phyloP scores from a whole-genome alignment of 208 protist genomes.

The Angomonas deanei region DNA sequence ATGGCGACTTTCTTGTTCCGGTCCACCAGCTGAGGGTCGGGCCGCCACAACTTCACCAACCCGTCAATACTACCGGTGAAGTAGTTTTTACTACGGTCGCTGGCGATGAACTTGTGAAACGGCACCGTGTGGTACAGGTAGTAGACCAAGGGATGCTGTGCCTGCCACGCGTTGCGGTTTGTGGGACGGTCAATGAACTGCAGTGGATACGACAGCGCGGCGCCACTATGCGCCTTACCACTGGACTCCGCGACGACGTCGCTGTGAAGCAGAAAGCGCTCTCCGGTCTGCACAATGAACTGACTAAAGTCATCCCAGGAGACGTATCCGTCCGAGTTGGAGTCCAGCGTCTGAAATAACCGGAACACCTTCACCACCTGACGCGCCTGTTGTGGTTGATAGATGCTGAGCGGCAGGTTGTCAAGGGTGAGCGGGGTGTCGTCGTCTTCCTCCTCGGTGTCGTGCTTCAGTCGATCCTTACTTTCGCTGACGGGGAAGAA shows the following conservation, averaged over 20 bases:
- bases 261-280: slow-evolving; percentile 2
- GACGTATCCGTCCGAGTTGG: slow-evolving; percentile 46
- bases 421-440: background rate
- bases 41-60: slow-evolving; percentile 80
- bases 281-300: slow-evolving; percentile 35
- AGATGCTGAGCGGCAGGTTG: background rate
- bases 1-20: slow-evolving; percentile 34
- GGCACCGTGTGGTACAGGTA: slow-evolving; percentile 73
- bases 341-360: slow-evolving; percentile 65
- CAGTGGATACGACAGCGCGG: slow-evolving; percentile 10
- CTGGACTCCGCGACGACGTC: background rate
- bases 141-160: slow-evolving; percentile 60
- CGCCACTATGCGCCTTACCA: background rate
- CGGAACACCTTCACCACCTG: slow-evolving; percentile 34
- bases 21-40: slow-evolving; percentile 49
- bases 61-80: slow-evolving; percentile 70
- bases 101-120: slow-evolving; percentile 55
- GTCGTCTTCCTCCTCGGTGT: background rate
- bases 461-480: background rate
- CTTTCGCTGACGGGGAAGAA: slow-evolving; percentile 16
- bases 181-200: slow-evolving; percentile 34
- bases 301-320: slow-evolving; percentile 62
- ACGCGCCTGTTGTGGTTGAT: slow-evolving; percentile 11
- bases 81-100: slow-evolving; percentile 46
- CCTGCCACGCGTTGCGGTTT: slow-evolving; percentile 58